These are phyloP conservation scores for Taphrina sp. DNA, from an alignment of 1,139 yeast genomes.

Conservation along the genomic window DNA sequence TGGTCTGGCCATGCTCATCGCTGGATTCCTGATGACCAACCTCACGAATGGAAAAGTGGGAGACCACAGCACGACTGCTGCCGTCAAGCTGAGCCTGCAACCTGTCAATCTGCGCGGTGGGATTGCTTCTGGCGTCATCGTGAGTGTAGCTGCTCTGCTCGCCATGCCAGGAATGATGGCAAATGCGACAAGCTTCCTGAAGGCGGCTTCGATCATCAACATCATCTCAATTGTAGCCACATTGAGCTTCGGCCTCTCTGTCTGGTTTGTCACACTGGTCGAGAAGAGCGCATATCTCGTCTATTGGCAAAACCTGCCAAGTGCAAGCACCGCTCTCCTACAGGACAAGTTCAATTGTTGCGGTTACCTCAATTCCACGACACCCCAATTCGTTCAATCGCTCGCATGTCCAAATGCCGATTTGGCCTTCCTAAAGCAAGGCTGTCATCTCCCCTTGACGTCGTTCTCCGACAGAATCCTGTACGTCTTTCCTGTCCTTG, in stretches of 20 bases:
- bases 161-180: slow-evolving; percentile 1
- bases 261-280: slow-evolving; percentile 23
- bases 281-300: neutral
- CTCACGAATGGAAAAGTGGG: neutral
- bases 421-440: slow-evolving; percentile 15
- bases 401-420: slow-evolving; percentile 16
- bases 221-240: neutral
- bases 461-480: slow-evolving; percentile 6
- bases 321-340: neutral
- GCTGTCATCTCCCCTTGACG: slow-evolving; percentile 8
- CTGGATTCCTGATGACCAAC: neutral
- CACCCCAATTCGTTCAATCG: slow-evolving; percentile 3
- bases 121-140: slow-evolving; percentile 4
- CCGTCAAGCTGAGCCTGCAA: slow-evolving; percentile 1
- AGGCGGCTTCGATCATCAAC: slow-evolving; percentile 5
- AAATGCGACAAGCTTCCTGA: slow-evolving; percentile 9
- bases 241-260: slow-evolving; percentile 13
- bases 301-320: slow-evolving; percentile 13
- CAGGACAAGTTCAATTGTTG: slow-evolving; percentile 23
- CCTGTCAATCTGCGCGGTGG: slow-evolving; percentile 10
- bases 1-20: slow-evolving; percentile 15
- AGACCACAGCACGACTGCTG: neutral
- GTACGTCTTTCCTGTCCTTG: too few relatives aligned
- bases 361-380: slow-evolving; percentile 10
- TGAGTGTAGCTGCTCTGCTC: neutral